Percentiles rank a stretch among this genome's conserved stretches.
Evolutionary conservation across 2,329 filamentous ascomycete species (phyloP).

Genomic region (Apiospora sp.): DNA sequence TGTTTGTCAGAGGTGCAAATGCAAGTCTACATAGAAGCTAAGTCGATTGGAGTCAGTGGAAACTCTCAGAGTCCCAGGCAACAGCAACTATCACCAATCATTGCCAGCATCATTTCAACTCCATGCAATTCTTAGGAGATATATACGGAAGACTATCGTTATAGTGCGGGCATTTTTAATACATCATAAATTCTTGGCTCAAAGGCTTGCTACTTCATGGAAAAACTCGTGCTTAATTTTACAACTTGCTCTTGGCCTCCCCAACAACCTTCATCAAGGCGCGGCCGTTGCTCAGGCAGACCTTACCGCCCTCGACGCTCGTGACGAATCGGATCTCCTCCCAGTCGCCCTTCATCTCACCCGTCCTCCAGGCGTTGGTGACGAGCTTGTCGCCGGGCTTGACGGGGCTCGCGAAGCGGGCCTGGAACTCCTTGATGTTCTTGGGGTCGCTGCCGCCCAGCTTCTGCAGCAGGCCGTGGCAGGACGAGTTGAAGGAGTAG

Average conservation of each 20-base stretch:
- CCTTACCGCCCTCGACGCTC: constrained; percentile 80
- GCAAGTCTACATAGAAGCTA: background rate
- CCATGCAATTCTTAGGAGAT: background rate
- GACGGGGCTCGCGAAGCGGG: constrained; percentile 85
- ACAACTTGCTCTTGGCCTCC: constrained; percentile 69
- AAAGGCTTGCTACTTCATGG: background rate
- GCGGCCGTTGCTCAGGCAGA: constrained; percentile 86
- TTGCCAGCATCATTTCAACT: background rate
- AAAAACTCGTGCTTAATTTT: constrained; percentile 35
- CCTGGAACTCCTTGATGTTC: constrained; percentile 89
- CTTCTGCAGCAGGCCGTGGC: constrained; percentile 75
- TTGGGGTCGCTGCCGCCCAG: constrained; percentile 80
- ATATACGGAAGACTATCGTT: background rate
- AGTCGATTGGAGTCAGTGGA: background rate
- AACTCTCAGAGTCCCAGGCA: background rate
- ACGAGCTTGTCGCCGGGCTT: constrained; percentile 83
- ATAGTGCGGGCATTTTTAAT: background rate
- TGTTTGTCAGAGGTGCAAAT: background rate
- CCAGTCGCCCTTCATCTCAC: constrained; percentile 71
- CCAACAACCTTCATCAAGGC: constrained; percentile 75
- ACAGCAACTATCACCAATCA: background rate
- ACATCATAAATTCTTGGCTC: background rate
- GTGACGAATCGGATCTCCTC: constrained; percentile 87
- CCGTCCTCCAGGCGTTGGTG: constrained; percentile 82
- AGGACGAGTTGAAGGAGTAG: constrained; percentile 84